These are phyloP conservation scores for Ceratobasidium sp. DNA, from an alignment of 1,284 basidiomycete genomes.

Conservation along the genomic window DNA sequence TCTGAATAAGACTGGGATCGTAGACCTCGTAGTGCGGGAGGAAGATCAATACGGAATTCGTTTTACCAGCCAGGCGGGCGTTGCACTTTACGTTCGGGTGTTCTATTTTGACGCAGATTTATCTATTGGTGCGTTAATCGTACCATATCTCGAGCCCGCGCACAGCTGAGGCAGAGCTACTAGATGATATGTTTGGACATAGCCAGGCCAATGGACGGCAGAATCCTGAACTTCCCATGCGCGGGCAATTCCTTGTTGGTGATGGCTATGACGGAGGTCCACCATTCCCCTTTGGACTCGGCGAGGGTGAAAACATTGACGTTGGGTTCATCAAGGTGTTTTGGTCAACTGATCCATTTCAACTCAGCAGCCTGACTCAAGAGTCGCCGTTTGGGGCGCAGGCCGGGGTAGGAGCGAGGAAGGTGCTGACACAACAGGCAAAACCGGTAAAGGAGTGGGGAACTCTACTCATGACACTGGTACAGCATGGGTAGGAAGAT, in stretches of 20 bases:
- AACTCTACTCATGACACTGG: conserved; percentile 20
- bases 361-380: conserved; percentile 16
- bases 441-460: conserved; percentile 21
- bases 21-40: conserved; percentile 57
- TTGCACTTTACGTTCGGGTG: conserved; percentile 64
- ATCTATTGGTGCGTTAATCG: conserved; percentile 56
- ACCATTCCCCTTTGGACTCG: conserved; percentile 14
- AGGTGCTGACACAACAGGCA: not conserved
- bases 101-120: conserved; percentile 66
- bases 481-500: conserved; percentile 3
- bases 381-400: conserved; percentile 4
- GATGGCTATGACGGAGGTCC: conserved; percentile 11
- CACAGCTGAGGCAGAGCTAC: not conserved
- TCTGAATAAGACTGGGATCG: conserved; percentile 59
- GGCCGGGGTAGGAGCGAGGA: not conserved
- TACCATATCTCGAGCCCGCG: no score
- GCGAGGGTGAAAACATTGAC: not conserved
- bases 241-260: conserved; percentile 21
- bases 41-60: conserved; percentile 60
- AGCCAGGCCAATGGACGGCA: not conserved
- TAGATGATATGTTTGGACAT: conserved; percentile 15
- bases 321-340: conserved; percentile 41
- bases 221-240: conserved; percentile 20
- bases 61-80: conserved; percentile 60
- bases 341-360: conserved; percentile 39